Conservation (phyloP, 345 rosid genomes). For the Murraya koenigii region DNA sequence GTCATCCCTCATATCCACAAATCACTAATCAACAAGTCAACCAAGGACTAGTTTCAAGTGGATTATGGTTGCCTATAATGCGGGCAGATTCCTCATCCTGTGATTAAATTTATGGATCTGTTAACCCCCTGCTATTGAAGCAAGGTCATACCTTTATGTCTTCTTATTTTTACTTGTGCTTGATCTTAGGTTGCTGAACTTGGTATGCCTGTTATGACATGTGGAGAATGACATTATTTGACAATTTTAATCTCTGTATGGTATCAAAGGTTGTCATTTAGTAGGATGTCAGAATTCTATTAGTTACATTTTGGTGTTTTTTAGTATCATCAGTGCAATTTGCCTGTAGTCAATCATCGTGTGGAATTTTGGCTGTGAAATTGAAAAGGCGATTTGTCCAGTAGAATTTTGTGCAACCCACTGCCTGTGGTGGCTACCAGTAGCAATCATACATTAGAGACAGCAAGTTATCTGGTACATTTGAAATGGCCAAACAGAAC, state of each 20-base stretch:
- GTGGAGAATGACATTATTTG: conserved; percentile 12
- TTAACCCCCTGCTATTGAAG: not conserved
- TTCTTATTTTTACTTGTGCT: not conserved
- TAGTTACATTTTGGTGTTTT: not conserved
- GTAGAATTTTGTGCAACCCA: not conserved
- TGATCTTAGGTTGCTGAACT: conserved; percentile 12
- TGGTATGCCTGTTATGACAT: conserved; percentile 7
- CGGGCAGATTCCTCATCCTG: not conserved
- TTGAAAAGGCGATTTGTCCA: not conserved
- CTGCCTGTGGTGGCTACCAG: not conserved
- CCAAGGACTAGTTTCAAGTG: conserved; percentile 41
- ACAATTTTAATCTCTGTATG: not conserved
- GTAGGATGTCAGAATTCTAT: not conserved
- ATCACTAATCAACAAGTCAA: conserved; percentile 69
- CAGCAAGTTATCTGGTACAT: not conserved
- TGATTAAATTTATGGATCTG: conserved; percentile 7
- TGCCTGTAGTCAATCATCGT: not conserved
- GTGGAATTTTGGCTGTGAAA: not conserved
- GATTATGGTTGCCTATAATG: not conserved
- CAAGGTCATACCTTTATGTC: not conserved
- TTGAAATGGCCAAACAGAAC: not conserved
- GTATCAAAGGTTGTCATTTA: not conserved
- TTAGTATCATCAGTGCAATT: not conserved
- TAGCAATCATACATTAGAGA: not conserved
- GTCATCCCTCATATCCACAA: conserved; percentile 80